Base-by-base conservation (phyloP, 352 stramenopile species). In the Pythium aphanidermatum region DNA sequence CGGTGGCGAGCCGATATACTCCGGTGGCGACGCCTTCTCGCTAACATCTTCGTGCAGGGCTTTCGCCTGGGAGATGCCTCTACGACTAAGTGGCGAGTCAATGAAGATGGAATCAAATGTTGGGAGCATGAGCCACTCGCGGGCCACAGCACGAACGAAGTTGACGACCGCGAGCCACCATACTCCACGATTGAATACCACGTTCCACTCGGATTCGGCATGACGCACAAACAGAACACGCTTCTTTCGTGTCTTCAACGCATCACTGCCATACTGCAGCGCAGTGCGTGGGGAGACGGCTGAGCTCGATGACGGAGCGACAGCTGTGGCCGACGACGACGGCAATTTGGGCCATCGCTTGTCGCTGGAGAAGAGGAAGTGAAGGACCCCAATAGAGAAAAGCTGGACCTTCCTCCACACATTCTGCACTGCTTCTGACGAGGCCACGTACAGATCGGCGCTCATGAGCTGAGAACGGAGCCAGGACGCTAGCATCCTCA, bases 171-270 rank as follows among this genome's bases (percentile, higher is more conserved):
- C 64, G 9, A 58, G 55, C 33, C 67, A 63, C 47, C 66, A 69
- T 2, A 81, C 21, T 27, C 80, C 77, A 32, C 84, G 84, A 48
- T 95, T 95, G 45, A 95, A 95, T 28, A 93, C 61, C 39, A 84
- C 70, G 55, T 95, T 95, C 83, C 83, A 94, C 53, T 90, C 74
- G 33, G 79, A 92, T 62, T 95, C 83, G 25, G 74, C 80, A 35
- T 95, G 83, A n/a, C 83, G 74, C 19, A 94, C 65, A 51, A 94
- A 94, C 7, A 95, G 36, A 24, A 95, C 63, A 33, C 71, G 79
- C 61, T 87, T 89, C 25, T 46, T 27, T 26, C 36, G 34, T 4
- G 44, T 46, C 44, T 46, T 54, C 19, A 33, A 11, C 1, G 24
- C 35, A 26, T 47, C 37, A 12, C 47, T 46, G 11, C 39, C 29